Percentiles rank a stretch among this genome's conserved stretches.
phyloP scores from a whole-genome alignment of 148 eudicot species.

The Tetragonia tetragonoides region DNA sequence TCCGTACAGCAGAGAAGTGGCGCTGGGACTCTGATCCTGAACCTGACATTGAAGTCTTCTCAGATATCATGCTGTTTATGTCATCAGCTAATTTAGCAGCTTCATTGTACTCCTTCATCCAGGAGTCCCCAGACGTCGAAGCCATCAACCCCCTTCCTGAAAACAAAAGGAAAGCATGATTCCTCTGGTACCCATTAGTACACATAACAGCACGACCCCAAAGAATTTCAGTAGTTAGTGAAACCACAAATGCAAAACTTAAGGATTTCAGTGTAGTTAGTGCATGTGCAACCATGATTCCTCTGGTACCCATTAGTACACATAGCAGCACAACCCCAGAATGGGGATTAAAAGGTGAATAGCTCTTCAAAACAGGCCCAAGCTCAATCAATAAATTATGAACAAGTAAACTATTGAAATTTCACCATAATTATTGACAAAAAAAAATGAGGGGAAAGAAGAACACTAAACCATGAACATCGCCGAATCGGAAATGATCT shows the following conservation, averaged over 20 bases:
- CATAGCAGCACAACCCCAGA: not conserved
- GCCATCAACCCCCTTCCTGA: conserved; percentile 50
- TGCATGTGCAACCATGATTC: too few relatives aligned
- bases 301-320: not conserved
- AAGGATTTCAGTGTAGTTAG: too few relatives aligned
- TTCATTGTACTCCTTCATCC: conserved; percentile 86
- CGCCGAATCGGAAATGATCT: not conserved
- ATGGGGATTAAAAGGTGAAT: not conserved
- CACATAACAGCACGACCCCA: too few relatives aligned
- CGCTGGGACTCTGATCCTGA: conserved; percentile 77
- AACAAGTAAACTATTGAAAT: not conserved
- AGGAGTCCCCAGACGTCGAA: conserved; percentile 55
- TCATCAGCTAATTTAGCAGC: conserved; percentile 78
- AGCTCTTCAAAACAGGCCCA: not conserved
- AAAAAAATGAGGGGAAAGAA: not conserved
- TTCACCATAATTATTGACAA: not conserved
- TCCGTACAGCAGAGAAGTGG: conserved; percentile 69
- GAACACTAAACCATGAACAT: too few relatives aligned
- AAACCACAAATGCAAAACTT: too few relatives aligned
- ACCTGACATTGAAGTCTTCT: conserved; percentile 48
- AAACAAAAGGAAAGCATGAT: not conserved
- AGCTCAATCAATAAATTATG: not conserved
- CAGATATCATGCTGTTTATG: conserved; percentile 67
- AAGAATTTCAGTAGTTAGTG: too few relatives aligned
- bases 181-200: not conserved